Evolutionary conservation across 2,329 filamentous ascomycete genomes (phyloP).

Genomic region (Chrysosporium keratinophilum): DNA sequence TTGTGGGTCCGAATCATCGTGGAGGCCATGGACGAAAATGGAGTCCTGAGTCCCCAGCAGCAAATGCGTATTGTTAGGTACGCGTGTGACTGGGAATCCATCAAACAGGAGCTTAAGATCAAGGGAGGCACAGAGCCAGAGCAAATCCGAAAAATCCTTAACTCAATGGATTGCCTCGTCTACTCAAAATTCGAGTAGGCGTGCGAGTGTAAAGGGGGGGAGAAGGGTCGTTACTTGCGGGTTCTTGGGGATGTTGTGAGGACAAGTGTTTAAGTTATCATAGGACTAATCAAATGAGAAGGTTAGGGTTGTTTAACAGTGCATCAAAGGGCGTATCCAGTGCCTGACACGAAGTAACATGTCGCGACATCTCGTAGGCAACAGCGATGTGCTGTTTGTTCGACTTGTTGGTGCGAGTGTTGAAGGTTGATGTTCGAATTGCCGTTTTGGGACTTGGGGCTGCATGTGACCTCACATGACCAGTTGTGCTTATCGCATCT

Average conservation of each 20-base stretch:
- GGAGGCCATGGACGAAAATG: constrained; percentile 20
- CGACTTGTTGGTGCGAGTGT: neutral
- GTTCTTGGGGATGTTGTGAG: neutral
- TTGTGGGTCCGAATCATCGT: constrained; percentile 26
- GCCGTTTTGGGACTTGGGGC: neutral
- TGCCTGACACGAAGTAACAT: neutral
- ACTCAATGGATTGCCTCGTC: constrained; percentile 26
- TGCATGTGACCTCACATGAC: neutral
- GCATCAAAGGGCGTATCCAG: neutral
- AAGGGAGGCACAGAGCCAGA: constrained; percentile 24
- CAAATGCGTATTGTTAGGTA: constrained; percentile 25
- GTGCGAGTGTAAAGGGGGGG: constrained; percentile 12
- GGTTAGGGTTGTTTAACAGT: neutral
- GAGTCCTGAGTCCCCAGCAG: constrained; percentile 23
- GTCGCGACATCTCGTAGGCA: neutral
- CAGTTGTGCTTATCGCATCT: neutral
- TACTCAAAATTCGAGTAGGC: constrained; percentile 18
- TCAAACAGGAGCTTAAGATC: constrained; percentile 24
- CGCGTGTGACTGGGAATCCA: constrained; percentile 25
- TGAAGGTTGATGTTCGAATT: neutral
- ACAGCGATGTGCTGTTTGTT: neutral
- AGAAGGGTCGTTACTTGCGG: neutral
- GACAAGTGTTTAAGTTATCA: neutral
- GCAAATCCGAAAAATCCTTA: constrained; percentile 30
- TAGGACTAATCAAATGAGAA: neutral